These are phyloP conservation scores for Coemansia sp. DNA, from an alignment of 192 early-diverging fungal species.

Conservation along the genomic window DNA sequence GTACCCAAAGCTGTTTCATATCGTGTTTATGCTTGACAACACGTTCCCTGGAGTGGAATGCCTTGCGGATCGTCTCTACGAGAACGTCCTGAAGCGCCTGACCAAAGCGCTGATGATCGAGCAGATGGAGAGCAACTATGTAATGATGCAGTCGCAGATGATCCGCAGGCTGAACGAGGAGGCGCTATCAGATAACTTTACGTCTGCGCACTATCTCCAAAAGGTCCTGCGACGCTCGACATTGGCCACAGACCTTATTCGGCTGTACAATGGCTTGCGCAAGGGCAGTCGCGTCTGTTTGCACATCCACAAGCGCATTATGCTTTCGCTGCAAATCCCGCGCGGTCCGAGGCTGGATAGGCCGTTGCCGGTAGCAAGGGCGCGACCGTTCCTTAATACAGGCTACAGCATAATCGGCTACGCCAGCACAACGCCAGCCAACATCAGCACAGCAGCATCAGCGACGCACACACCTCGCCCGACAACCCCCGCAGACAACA, in stretches of 20 bases:
- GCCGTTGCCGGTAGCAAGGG: constrained; percentile 20
- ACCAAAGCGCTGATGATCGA: constrained; percentile 53
- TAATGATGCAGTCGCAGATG: constrained; percentile 44
- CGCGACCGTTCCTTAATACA: constrained; percentile 14
- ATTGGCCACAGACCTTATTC: constrained; percentile 41
- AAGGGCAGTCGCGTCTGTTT: constrained; percentile 39
- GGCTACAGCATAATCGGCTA: constrained; percentile 9
- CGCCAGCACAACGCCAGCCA: constrained; percentile 11
- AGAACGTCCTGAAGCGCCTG: constrained; percentile 43
- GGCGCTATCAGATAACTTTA: constrained; percentile 26
- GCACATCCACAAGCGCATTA: constrained; percentile 48
- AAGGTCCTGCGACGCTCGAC: constrained; percentile 23
- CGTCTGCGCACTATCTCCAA: constrained; percentile 27
- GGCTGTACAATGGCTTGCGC: constrained; percentile 48
- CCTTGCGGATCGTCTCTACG: constrained; percentile 50
- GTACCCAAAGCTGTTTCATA: constrained; percentile 43
- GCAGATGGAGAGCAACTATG: constrained; percentile 51
- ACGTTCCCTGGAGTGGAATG: constrained; percentile 35
- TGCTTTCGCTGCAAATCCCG: constrained; percentile 54
- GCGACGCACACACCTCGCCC: constrained; percentile 41
- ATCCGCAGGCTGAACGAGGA: constrained; percentile 48
- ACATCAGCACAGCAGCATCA: constrained; percentile 24
- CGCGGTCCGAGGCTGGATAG: constrained; percentile 41
- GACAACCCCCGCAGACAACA: constrained; percentile 23
- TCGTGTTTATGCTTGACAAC: constrained; percentile 56